Conservation (phyloP, 2,329 filamentous ascomycete species). For the Immersiporthe knoxdaviesiana region DNA sequence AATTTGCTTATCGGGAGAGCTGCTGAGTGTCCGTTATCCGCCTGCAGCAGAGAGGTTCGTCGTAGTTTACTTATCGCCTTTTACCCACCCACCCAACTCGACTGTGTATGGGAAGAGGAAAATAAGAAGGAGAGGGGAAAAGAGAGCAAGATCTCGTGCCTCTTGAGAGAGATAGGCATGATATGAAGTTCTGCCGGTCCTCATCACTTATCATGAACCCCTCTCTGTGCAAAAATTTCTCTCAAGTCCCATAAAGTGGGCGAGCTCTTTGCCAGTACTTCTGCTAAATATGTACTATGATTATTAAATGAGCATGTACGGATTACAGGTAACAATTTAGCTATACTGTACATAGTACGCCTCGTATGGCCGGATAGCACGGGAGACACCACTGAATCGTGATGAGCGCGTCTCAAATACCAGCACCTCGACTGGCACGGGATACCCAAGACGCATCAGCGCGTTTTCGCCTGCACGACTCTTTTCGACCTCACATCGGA, state of each 20-base stretch:
- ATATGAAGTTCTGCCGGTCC: background rate
- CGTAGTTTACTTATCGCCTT: background rate
- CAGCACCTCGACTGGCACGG: background rate
- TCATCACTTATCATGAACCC: background rate
- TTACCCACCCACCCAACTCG: background rate
- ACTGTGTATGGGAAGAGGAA: background rate
- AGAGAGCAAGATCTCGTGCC: background rate
- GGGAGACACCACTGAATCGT: background rate
- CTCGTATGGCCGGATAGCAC: background rate
- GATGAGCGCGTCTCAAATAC: background rate
- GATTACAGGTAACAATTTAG: no score
- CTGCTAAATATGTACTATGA: background rate
- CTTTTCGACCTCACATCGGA: no score
- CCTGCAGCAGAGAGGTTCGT: background rate
- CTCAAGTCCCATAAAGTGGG: background rate
- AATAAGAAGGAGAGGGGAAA: background rate
- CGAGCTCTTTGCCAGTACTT: background rate
- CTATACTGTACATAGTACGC: no score
- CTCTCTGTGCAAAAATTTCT: background rate
- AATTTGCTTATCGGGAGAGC: conserved; percentile 2
- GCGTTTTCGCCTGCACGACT: no score
- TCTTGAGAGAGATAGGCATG: background rate
- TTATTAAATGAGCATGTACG: no score
- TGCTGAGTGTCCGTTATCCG: background rate
- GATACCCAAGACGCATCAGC: no score